These are phyloP conservation scores for Edaphochlamys debaryana DNA, from an alignment of 139 green algal species.

Conservation along the genomic window DNA sequence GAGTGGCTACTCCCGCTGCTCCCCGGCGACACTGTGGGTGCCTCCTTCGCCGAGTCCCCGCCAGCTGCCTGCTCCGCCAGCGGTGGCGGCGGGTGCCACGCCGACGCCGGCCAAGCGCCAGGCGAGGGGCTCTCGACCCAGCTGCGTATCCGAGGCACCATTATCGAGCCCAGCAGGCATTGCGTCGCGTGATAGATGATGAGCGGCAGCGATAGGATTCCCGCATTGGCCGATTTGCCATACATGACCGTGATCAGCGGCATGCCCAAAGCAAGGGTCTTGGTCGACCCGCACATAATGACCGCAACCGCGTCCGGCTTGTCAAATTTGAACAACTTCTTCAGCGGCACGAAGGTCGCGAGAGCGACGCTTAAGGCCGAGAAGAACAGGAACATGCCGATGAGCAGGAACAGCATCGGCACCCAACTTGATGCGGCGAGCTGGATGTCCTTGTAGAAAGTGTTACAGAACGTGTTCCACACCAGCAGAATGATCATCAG, in stretches of 20 bases:
- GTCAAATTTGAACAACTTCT: constrained; percentile 10
- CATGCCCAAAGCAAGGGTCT: constrained; percentile 55
- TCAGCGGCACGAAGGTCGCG: constrained; percentile 12
- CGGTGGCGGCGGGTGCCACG: no score
- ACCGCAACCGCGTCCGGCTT: constrained; percentile 45
- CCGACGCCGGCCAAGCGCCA: constrained; percentile 19
- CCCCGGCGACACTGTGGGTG: no score
- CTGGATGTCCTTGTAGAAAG: constrained; percentile 43
- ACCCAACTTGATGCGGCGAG: constrained; percentile 28
- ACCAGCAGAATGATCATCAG: constrained; percentile 64
- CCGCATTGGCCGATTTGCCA: constrained; percentile 37
- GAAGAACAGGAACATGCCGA: constrained; percentile 34
- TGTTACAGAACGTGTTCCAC: constrained; percentile 63
- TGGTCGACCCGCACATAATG: constrained; percentile 53
- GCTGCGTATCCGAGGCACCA: not conserved
- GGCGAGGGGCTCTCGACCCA: constrained; percentile 10
- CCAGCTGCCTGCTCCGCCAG: no score
- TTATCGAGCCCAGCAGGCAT: constrained; percentile 40
- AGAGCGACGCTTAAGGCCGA: constrained; percentile 16
- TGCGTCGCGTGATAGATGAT: constrained; percentile 56
- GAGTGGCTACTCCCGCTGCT: no score
- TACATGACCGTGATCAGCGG: constrained; percentile 61
- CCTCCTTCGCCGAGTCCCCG: no score
- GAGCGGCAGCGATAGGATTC: constrained; percentile 49
- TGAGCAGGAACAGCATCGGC: constrained; percentile 44